phyloP scores from a whole-genome alignment of 495 filamentous ascomycete genomes.

The Massariosphaeria phaeospora region DNA sequence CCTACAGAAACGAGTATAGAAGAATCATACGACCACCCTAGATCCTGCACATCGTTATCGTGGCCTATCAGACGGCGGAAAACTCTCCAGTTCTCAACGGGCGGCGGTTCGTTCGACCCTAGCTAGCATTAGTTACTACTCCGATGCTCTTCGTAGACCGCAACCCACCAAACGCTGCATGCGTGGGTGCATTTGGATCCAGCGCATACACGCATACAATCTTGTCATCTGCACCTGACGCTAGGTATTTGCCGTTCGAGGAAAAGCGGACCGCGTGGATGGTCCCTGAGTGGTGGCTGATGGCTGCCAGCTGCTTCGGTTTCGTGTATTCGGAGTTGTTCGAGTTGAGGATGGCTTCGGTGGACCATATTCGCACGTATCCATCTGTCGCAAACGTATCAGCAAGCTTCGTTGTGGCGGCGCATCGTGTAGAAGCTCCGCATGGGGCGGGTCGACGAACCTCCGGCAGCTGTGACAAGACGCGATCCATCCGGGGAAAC shows the following conservation, averaged over 20 bases:
- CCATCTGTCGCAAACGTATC: constrained; percentile 60
- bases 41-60: constrained; percentile 97
- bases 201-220: constrained; percentile 94
- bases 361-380: constrained; percentile 96
- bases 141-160: neutral
- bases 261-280: constrained; percentile 97
- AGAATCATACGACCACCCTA: constrained; percentile 95
- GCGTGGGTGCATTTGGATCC: constrained; percentile 72
- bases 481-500: constrained; percentile 89
- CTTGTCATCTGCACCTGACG: constrained; percentile 96
- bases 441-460: constrained; percentile 45
- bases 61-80: constrained; percentile 88
- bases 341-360: constrained; percentile 81
- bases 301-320: constrained; percentile 89
- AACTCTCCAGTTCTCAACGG: constrained; percentile 96
- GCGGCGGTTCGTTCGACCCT: constrained; percentile 86
- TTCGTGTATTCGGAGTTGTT: constrained; percentile 60
- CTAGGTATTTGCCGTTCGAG: constrained; percentile 84
- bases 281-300: constrained; percentile 96
- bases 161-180: constrained; percentile 67
- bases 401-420: constrained; percentile 6
- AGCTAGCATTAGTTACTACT: constrained; percentile 27
- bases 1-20: constrained; percentile 94
- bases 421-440: constrained; percentile 16
- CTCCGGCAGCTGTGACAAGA: constrained; percentile 89